These are phyloP conservation scores for Phialemoniopsis sp. DNA, from an alignment of 2,329 filamentous ascomycete genomes.

Conservation along the genomic window DNA sequence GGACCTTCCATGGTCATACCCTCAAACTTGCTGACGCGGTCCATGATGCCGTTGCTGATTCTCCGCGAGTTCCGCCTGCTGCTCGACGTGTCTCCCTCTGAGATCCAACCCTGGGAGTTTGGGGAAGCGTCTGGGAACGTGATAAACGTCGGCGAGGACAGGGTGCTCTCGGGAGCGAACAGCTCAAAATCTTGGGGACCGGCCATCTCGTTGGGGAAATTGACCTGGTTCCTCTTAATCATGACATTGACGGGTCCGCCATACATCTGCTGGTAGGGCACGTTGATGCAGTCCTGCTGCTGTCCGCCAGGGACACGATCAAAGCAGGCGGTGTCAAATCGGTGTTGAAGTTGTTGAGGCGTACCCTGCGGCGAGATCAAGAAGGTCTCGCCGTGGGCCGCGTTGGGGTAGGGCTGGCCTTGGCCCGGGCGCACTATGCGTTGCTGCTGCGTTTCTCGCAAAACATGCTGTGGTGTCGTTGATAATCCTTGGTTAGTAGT, in stretches of 20 bases:
- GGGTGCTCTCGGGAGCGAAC: conserved; percentile 38
- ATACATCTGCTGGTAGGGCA: conserved; percentile 45
- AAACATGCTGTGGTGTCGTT: conserved; percentile 67
- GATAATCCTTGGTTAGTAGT: conserved; percentile 51
- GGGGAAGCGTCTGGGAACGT: conserved; percentile 43
- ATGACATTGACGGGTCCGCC: conserved; percentile 36
- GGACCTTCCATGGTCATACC: conserved; percentile 38
- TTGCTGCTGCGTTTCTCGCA: conserved; percentile 90
- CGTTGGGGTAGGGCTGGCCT: conserved; percentile 23
- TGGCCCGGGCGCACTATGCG: conserved; percentile 75
- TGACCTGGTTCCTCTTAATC: conserved; percentile 41
- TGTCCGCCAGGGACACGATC: conserved; percentile 20
- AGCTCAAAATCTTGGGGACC: conserved; percentile 44
- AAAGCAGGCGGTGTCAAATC: conserved; percentile 44
- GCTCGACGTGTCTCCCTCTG: conserved; percentile 41
- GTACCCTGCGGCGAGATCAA: conserved; percentile 52
- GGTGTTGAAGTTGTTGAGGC: conserved; percentile 43
- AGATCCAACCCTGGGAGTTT: conserved; percentile 40
- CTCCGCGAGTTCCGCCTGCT: conserved; percentile 39
- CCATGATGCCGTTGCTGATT: conserved; percentile 58
- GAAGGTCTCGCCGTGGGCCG: conserved; percentile 46
- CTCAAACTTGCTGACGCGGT: conserved; percentile 58
- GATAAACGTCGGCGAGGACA: conserved; percentile 47
- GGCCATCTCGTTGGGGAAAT: conserved; percentile 27
- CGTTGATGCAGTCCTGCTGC: conserved; percentile 25